Base-by-base conservation (phyloP, 2,329 filamentous ascomycete genomes). In the Trichothecium roseum region DNA sequence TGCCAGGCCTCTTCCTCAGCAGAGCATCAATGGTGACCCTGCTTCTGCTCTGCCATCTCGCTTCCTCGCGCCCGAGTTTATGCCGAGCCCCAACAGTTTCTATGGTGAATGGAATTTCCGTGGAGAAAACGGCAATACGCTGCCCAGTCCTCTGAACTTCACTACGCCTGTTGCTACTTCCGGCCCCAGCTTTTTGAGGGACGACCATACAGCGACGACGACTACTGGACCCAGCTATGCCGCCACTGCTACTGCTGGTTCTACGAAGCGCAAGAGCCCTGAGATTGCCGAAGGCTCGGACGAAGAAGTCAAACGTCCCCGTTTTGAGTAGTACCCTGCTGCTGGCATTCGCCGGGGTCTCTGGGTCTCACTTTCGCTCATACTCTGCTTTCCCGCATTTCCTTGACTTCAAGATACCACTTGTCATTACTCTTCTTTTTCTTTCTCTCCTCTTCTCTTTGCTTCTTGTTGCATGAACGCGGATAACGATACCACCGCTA, bases 41-140 rank as follows among this genome's bases (percentile, higher is more conserved):
- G 87, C 93, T n/a, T 95, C 88, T 2, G 88, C 89, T 4, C 67
- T 98, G 9, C 91, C 91, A 0, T 94, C 85, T 34, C 78, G 89
- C 28, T 95, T 96, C 56, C 80, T 96, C 47, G 82, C 80, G 39
- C 85, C 84, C 44, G 85, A 88, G 26, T 78, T 95, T 36, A 68
- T 96, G 13, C 88, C 91, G 0, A 94, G 85, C 37, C 91, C 91
- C 1, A 93, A 83, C 43, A 86, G 78, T 45, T 95, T 96, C 61
- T 96, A 94, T 51, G 79, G 83, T 0, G 87, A 94, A 43, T 95
- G 88, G 88, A 80, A 82, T 45, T 87, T 84, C 55, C 53, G 78
- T 55, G 55, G 76, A 55, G 57, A 66, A 38, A 84, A 91, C 45
- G 83, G 72, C 54, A 94, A 91, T 49, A 91, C 93, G 45, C 68